Evolutionary conservation across 352 stramenopile species (phyloP).

Genomic region (Phytophthora tentaculata): DNA sequence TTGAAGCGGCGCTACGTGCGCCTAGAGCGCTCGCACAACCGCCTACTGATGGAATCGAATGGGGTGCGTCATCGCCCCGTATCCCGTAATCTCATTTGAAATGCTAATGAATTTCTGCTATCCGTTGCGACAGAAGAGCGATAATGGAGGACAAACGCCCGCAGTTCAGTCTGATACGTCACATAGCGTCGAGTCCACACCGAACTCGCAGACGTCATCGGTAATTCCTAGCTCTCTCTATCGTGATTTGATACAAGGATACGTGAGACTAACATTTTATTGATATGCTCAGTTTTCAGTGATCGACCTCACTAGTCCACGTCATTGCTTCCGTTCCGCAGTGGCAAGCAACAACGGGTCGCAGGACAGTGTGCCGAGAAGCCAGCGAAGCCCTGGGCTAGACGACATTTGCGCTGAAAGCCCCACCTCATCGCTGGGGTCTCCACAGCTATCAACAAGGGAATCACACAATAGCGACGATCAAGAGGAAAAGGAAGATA

Average conservation of each 20-base stretch:
- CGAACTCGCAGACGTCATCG: constrained; percentile 25
- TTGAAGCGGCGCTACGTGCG: constrained; percentile 74
- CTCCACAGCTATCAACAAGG: constrained; percentile 12
- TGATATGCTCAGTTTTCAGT: constrained; percentile 32
- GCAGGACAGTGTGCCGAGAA: constrained; percentile 13
- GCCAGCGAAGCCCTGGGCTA: constrained; percentile 1
- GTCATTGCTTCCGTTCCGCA: constrained; percentile 1
- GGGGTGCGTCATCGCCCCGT: constrained; percentile 17
- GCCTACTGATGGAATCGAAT: constrained; percentile 43
- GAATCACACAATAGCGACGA: constrained; percentile 17
- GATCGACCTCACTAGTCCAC: constrained; percentile 72
- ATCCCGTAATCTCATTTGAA: background rate
- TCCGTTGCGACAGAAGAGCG: constrained; percentile 13
- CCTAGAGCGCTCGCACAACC: constrained; percentile 58
- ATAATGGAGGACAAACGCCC: constrained; percentile 3
- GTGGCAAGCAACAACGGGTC: constrained; percentile 13
- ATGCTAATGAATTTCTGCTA: constrained; percentile 3
- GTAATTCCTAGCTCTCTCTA: constrained; percentile 9
- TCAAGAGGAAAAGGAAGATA: constrained; percentile 36
- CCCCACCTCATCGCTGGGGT: constrained; percentile 41
- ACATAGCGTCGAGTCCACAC: constrained; percentile 12
- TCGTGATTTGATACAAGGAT: background rate
- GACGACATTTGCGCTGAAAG: constrained; percentile 69
- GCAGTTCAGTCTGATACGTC: constrained; percentile 8
- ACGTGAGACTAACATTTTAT: constrained; percentile 9